Base-by-base conservation (phyloP, 257 asterid species). In the Rauvolfia tetraphylla region DNA sequence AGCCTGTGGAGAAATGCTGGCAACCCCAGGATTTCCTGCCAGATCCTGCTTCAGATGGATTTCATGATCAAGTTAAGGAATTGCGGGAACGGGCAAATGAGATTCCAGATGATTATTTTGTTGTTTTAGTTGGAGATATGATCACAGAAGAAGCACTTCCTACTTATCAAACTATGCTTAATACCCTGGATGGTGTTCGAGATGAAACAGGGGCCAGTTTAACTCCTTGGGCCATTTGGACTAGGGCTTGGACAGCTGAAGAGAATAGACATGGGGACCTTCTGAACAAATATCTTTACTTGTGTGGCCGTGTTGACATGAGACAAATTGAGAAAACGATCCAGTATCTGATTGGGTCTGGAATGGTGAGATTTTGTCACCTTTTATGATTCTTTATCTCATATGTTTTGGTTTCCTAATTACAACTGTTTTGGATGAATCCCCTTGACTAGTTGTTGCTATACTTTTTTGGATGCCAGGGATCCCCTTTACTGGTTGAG, bases 91-190 rank as follows among this genome's bases (percentile, higher is more conserved):
- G 93, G 68, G 90, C 96, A 15, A 92, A 80, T 81, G 97, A 90
- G 75, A 51, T 92, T 56, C 96, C 97, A 5, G 97, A 92, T 27
- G 97, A 92, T 48, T 92, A 92, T 71, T 87, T 90, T 76, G 93
- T 92, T 46, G 93, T 85, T 81, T 82, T 92, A 22, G 89, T 92
- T 38, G 97, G 97, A 62, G 97, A 92, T 68, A 92, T 92, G 97
- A 85, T 92, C 84, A 90, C 97, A 3, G 97, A 92, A 79, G 97
- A 92, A 85, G 97, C 97, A 61, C 94, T 92, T 72, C 97, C 97
- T 14, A 92, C 97, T 0, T 92, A 92, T 76, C 97, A 92, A 77
- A 92, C 96, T 7, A 89, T 90, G 96, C 89, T 92, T 29, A 92
- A 92, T 78, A 90, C 97, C 48, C 83, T 92, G 71, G 97, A 92